These are phyloP conservation scores for Onygenales sp. DNA, from an alignment of 2,329 filamentous ascomycete species.

Conservation along the genomic window DNA sequence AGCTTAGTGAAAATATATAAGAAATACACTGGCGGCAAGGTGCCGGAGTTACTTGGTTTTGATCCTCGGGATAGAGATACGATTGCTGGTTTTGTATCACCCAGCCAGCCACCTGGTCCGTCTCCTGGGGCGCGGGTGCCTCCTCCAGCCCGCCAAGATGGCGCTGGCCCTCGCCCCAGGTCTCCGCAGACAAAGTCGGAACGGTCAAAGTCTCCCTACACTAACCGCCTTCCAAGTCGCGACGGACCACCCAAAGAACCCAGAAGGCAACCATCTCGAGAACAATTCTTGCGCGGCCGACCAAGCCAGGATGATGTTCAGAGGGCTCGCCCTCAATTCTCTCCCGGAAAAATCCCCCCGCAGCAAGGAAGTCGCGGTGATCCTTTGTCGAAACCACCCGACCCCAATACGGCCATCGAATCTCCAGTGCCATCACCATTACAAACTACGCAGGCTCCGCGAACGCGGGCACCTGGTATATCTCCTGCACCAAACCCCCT, in stretches of 20 bases:
- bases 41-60: conserved; percentile 73
- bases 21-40: conserved; percentile 85
- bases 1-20: conserved; percentile 92
- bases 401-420: not conserved
- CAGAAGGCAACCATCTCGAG: conserved; percentile 25
- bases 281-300: conserved; percentile 26
- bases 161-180: conserved; percentile 17
- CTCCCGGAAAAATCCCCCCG: conserved; percentile 18
- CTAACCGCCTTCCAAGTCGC: conserved; percentile 26
- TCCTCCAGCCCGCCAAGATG: conserved; percentile 16
- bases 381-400: conserved; percentile 11
- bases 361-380: conserved; percentile 16
- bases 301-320: conserved; percentile 32
- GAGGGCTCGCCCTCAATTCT: conserved; percentile 23
- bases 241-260: conserved; percentile 22
- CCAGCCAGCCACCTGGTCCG: conserved; percentile 13
- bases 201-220: conserved; percentile 21
- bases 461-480: conserved; percentile 2
- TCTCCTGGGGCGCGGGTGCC: conserved; percentile 16
- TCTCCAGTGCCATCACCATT: conserved; percentile 3
- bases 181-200: conserved; percentile 20
- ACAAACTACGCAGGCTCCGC: conserved; percentile 3
- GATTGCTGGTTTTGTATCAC: conserved; percentile 48
- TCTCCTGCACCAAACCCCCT: conserved; percentile 1
- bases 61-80: conserved; percentile 68